phyloP scores from a whole-genome alignment of 2,329 filamentous ascomycete species.

The Xylaria arbuscula region DNA sequence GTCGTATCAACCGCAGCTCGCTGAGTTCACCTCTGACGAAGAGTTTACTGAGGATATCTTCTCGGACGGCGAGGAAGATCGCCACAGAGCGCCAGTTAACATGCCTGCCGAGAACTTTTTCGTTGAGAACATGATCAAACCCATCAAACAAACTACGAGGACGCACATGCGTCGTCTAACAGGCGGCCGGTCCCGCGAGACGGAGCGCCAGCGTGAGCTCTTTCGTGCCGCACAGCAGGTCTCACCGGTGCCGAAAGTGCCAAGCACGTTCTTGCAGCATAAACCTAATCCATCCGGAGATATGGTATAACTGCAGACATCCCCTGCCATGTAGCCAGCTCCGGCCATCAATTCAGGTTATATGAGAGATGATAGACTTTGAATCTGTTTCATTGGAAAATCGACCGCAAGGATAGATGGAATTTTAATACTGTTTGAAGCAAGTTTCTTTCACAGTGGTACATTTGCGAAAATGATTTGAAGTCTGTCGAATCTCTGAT shows the following conservation, averaged over 20 bases:
- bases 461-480: slow-evolving; percentile 12
- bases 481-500: slow-evolving; percentile 1
- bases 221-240: slow-evolving; percentile 51
- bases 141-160: slow-evolving; percentile 66
- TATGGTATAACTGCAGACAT: slow-evolving; percentile 35
- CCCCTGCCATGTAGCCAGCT: not conserved
- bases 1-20: slow-evolving; percentile 65
- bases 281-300: slow-evolving; percentile 45
- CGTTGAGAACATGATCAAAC: slow-evolving; percentile 70
- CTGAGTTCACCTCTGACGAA: slow-evolving; percentile 78
- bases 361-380: slow-evolving; percentile 29
- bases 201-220: slow-evolving; percentile 52
- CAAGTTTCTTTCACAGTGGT: not conserved
- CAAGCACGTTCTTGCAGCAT: slow-evolving; percentile 48
- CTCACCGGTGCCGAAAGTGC: slow-evolving; percentile 58
- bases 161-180: slow-evolving; percentile 72
- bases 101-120: slow-evolving; percentile 59
- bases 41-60: slow-evolving; percentile 79
- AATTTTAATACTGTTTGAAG: not conserved
- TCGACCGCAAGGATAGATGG: not conserved
- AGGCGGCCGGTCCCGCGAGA: slow-evolving; percentile 61
- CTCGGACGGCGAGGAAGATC: slow-evolving; percentile 78
- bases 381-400: not conserved
- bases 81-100: slow-evolving; percentile 16
- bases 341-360: slow-evolving; percentile 1